Base-by-base conservation (phyloP, 257 asterid species). In the Solanum etuberosum region DNA sequence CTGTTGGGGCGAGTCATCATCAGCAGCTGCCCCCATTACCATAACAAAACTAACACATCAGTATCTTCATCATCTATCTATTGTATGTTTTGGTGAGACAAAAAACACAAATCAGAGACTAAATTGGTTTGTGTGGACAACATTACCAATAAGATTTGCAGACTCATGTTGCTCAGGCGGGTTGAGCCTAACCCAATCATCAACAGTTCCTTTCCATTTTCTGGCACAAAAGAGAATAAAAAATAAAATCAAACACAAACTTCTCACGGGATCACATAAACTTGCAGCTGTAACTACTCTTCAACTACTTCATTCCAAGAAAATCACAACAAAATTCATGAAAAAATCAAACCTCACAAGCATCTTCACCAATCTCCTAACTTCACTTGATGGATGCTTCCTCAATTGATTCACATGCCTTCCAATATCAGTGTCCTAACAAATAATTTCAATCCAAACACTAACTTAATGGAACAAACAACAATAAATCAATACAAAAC, bases 1-100 rank as follows among this genome's bases (percentile, higher is more conserved):
- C 91, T 91, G 98, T 93, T 94, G 98, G 91, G 99, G 99, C 35
- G 99, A 97, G 91, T 97, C 99, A 92, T 92, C 99, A 91, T 94
- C 99, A 87, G 94, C 99, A 95, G 98, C 90, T 91, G 93, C 91
- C 90, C 91, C 87, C 91, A 93, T 86, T 90, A 88, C 85, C 92
- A 88, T 80, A 90, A 88, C 81, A 87, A 92, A 54, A 88, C 82
- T 70, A 87, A 65, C 73, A 70, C 71, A 42, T 83, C 73, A 76
- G 68, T 85, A 46, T n/a, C 85, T 57, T 20, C 73, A 82, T 23
- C 63, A 37, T 43, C 14, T 34, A 81, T 29, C 67, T 85, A n/a
- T 23, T 65, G 25, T 65, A 27, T 81, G 25, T 80, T 21, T 25
- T 8, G 35, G 80, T 32, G 37, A 87, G 61, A 8, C 14, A 15